Percentiles rank a stretch among this genome's conserved stretches.
Conservation (phyloP, 441 rosid species). For the Euphorbia neoarborescens region DNA sequence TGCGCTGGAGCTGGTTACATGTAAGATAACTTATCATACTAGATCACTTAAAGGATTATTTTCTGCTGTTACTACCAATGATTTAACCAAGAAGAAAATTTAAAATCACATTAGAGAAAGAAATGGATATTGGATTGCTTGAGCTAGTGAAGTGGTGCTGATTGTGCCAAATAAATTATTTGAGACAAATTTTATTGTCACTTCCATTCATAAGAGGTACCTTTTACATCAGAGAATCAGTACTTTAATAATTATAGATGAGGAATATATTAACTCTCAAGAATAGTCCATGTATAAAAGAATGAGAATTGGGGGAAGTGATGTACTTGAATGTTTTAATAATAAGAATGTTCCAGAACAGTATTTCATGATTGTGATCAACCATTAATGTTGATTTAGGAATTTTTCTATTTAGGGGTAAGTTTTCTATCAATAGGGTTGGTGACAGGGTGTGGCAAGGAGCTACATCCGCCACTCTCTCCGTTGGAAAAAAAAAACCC, state of each 20-base stretch:
- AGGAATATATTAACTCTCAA: neutral
- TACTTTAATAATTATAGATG: neutral
- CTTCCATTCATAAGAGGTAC: too few species aligned
- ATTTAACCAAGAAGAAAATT: neutral
- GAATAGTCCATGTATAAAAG: neutral
- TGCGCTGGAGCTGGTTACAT: neutral
- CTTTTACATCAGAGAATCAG: too few species aligned
- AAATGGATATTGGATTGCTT: neutral
- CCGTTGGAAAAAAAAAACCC: too few species aligned
- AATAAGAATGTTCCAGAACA: too few species aligned
- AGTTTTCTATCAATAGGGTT: too few species aligned
- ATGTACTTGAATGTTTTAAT: too few species aligned
- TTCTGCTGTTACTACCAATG: too few species aligned
- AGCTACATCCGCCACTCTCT: too few species aligned
- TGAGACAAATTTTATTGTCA: neutral
- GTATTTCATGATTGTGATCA: too few species aligned
- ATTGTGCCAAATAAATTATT: neutral
- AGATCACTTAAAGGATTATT: neutral
- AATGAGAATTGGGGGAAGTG: neutral
- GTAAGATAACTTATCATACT: neutral
- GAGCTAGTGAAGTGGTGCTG: neutral
- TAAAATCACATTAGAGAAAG: neutral
- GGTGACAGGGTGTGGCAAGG: too few species aligned
- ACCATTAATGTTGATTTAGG: too few species aligned
- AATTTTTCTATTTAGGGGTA: too few species aligned